Conservation (phyloP, 352 stramenopile genomes). For the Pythium coloratum region DNA sequence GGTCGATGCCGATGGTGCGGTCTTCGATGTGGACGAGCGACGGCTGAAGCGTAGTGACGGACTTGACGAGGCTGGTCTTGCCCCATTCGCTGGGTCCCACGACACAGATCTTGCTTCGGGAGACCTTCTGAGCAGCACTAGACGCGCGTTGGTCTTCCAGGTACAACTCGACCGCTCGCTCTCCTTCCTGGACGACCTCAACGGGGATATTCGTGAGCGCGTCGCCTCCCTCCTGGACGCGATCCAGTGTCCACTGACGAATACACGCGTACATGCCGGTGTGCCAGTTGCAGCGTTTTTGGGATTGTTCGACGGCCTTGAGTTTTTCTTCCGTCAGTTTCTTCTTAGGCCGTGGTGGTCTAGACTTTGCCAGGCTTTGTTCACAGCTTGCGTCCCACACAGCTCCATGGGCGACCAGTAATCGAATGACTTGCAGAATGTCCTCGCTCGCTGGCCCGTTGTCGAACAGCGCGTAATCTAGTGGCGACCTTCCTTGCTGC, state of each 20-base stretch:
- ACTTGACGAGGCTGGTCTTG: conserved; percentile 36
- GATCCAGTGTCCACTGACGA: neutral
- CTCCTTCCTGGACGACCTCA: conserved; percentile 20
- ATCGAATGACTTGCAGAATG: neutral
- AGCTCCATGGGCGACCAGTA: neutral
- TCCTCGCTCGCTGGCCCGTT: neutral
- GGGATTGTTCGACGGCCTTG: too few species aligned
- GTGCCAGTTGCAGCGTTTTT: neutral
- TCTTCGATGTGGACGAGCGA: conserved; percentile 16
- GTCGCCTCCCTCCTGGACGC: neutral
- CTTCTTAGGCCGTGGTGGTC: neutral
- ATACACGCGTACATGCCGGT: neutral
- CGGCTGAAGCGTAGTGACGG: conserved; percentile 9
- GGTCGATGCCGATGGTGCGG: conserved; percentile 33
- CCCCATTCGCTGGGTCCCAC: conserved; percentile 27
- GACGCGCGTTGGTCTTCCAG: neutral
- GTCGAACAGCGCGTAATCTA: neutral
- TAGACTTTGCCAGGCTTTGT: neutral
- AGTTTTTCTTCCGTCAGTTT: neutral
- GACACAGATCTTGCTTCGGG: conserved; percentile 24
- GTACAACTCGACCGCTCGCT: conserved; percentile 13
- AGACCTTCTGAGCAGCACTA: neutral
- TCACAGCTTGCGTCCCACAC: conserved; percentile 3
- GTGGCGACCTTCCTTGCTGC: neutral
- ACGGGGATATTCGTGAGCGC: neutral